phyloP scores from a whole-genome alignment of 2,329 filamentous ascomycete genomes.

The Tolypocladium inflatum region DNA sequence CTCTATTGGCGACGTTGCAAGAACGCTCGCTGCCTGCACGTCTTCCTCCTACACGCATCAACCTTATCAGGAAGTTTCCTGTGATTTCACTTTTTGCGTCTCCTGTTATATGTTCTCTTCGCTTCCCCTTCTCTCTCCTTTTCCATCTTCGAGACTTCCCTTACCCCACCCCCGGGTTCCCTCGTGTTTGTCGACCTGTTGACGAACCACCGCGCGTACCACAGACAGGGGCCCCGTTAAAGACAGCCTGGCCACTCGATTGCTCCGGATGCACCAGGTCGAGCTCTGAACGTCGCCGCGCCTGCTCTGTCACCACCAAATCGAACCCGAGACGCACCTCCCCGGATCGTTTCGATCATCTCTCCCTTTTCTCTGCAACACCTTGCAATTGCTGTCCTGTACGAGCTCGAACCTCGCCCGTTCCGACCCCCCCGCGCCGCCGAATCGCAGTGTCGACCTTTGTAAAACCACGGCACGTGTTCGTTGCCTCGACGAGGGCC shows the following conservation, averaged over 20 bases:
- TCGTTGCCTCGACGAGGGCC: background rate
- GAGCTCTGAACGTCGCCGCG: conserved; percentile 6
- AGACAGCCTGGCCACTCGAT: conserved; percentile 23
- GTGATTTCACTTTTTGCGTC: background rate
- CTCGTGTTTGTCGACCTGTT: background rate
- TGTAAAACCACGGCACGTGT: background rate
- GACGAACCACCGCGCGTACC: conserved; percentile 7
- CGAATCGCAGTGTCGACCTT: background rate
- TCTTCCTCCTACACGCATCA: background rate
- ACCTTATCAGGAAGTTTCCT: background rate
- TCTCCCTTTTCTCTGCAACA: background rate
- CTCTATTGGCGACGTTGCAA: background rate
- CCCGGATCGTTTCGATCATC: background rate
- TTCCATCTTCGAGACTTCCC: background rate
- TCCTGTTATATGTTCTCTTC: background rate
- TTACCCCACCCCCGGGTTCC: background rate
- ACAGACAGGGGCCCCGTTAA: conserved; percentile 10
- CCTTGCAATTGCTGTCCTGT: background rate
- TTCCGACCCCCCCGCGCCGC: background rate
- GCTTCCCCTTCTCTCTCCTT: background rate
- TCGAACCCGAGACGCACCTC: background rate
- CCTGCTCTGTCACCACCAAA: background rate
- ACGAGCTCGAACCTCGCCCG: background rate
- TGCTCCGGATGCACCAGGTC: conserved; percentile 11
- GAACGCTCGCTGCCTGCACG: background rate